These are phyloP conservation scores for Microcyclospora pomicola DNA, from an alignment of 2,329 filamentous ascomycete genomes.

Conservation along the genomic window DNA sequence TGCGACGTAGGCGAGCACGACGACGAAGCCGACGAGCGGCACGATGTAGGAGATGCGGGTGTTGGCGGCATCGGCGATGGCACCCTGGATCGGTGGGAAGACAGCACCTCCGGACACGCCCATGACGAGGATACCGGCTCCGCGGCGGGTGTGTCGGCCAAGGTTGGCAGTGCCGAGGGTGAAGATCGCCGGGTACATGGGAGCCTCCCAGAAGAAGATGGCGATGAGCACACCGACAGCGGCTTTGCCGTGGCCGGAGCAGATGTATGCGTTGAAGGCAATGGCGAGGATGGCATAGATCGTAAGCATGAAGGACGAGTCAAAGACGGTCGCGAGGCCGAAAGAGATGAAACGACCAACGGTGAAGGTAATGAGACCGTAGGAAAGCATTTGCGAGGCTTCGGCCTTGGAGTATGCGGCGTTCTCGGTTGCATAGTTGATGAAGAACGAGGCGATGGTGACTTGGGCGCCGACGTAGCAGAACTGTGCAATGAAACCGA, in stretches of 20 bases:
- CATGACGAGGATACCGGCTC: slow-evolving; percentile 29
- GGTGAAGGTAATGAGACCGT: slow-evolving; percentile 26
- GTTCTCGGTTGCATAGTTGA: slow-evolving; percentile 27
- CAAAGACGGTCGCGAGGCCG: slow-evolving; percentile 21
- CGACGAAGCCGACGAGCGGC: slow-evolving; percentile 30
- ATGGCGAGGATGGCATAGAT: slow-evolving; percentile 22
- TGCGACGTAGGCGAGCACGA: slow-evolving; percentile 24
- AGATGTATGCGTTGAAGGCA: slow-evolving; percentile 22
- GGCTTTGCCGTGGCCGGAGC: slow-evolving; percentile 17
- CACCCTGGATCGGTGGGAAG: slow-evolving; percentile 26
- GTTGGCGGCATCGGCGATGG: slow-evolving; percentile 26
- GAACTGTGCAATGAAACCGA: slow-evolving; percentile 24
- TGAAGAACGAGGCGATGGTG: slow-evolving; percentile 25
- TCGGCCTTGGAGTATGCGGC: slow-evolving; percentile 16
- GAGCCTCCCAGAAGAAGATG: slow-evolving; percentile 26
- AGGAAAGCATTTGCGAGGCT: slow-evolving; percentile 25
- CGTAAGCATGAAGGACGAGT: slow-evolving; percentile 25
- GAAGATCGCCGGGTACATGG: slow-evolving; percentile 28
- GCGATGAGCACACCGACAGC: slow-evolving; percentile 23
- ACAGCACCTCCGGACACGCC: slow-evolving; percentile 21
- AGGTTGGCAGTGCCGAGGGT: slow-evolving; percentile 27
- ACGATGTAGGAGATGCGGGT: slow-evolving; percentile 33
- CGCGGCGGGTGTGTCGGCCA: slow-evolving; percentile 25
- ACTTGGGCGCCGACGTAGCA: slow-evolving; percentile 27
- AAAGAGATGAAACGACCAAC: slow-evolving; percentile 28